A percentile compares a stretch with the other conserved stretches of the same genome.
Conservation (phyloP, 768 basidiomycete species). For the Mycena polygramma region DNA sequence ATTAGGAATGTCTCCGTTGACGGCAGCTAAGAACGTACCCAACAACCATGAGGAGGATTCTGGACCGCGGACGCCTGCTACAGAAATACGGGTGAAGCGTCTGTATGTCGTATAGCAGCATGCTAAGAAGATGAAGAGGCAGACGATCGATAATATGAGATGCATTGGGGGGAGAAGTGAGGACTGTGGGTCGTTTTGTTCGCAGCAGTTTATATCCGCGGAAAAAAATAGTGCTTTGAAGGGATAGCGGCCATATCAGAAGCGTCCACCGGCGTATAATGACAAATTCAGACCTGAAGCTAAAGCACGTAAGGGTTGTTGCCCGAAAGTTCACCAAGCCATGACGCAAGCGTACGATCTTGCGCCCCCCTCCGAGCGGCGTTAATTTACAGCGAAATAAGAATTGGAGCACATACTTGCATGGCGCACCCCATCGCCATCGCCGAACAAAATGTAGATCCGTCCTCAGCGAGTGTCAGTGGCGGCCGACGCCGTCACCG, state of each 20-base stretch:
- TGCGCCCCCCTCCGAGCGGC: slow-evolving; percentile 32
- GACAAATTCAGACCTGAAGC: slow-evolving; percentile 30
- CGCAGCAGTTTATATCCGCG: slow-evolving; percentile 39
- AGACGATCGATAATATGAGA: slow-evolving; percentile 28
- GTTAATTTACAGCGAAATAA: slow-evolving; percentile 29
- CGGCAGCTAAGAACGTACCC: slow-evolving; percentile 44
- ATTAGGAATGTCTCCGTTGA: not conserved
- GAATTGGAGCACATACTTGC: slow-evolving; percentile 9
- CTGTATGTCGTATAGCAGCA: slow-evolving; percentile 47
- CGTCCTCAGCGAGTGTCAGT: slow-evolving; percentile 4
- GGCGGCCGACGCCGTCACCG: not conserved
- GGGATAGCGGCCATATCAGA: slow-evolving; percentile 30
- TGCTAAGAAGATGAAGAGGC: slow-evolving; percentile 23
- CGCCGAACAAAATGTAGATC: slow-evolving; percentile 9
- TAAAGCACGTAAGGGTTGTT: slow-evolving; percentile 30
- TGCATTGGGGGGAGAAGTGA: slow-evolving; percentile 33
- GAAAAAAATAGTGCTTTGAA: slow-evolving; percentile 25
- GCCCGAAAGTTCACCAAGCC: slow-evolving; percentile 23
- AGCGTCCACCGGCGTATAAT: slow-evolving; percentile 31
- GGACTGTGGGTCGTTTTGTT: slow-evolving; percentile 28
- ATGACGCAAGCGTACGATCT: slow-evolving; percentile 31
- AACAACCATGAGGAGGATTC: slow-evolving; percentile 53
- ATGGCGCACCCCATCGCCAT: slow-evolving; percentile 14
- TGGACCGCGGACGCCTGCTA: slow-evolving; percentile 52
- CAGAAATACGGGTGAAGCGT: slow-evolving; percentile 48